Percentiles rank a stretch among this genome's conserved stretches.
phyloP scores from a whole-genome alignment of 352 stramenopile genomes.

The Globisporangium lucens region DNA sequence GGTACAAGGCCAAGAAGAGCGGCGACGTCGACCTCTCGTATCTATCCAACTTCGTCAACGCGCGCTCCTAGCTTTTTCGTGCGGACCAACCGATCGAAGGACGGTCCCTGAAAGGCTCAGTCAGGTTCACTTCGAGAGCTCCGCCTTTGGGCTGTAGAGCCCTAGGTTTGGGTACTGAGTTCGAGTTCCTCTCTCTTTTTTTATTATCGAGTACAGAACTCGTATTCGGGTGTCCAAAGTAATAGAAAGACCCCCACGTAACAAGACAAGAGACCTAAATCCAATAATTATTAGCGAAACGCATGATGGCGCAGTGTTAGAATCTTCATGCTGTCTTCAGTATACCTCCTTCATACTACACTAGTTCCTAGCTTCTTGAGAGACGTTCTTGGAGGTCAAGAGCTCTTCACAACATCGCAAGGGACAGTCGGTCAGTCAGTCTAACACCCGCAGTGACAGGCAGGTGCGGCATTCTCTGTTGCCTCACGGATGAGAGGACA shows the following conservation, averaged over 20 bases:
- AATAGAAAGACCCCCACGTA: not conserved
- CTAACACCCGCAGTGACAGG: not conserved
- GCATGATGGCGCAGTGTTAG: too few relatives aligned
- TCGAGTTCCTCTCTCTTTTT: not conserved
- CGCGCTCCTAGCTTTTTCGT: conserved; percentile 3
- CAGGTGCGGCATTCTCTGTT: not conserved
- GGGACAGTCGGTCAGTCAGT: not conserved
- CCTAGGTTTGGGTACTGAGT: not conserved
- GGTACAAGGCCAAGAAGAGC: conserved; percentile 1
- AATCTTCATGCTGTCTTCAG: not conserved
- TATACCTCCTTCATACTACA: too few relatives aligned
- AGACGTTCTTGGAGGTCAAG: not conserved
- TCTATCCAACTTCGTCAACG: conserved; percentile 12
- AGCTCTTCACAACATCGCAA: not conserved
- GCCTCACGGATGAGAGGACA: not conserved
- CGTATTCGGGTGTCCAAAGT: not conserved
- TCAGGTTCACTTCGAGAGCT: not conserved
- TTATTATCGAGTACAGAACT: not conserved
- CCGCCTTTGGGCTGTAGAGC: not conserved
- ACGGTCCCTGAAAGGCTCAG: not conserved
- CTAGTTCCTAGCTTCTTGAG: not conserved
- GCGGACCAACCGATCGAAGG: conserved; percentile 2
- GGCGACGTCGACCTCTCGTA: conserved; percentile 18
- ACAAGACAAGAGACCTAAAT: too few relatives aligned
- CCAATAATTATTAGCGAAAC: not conserved